phyloP scores from a whole-genome alignment of 2,329 filamentous ascomycete genomes.

The Emergomyces orientalis region DNA sequence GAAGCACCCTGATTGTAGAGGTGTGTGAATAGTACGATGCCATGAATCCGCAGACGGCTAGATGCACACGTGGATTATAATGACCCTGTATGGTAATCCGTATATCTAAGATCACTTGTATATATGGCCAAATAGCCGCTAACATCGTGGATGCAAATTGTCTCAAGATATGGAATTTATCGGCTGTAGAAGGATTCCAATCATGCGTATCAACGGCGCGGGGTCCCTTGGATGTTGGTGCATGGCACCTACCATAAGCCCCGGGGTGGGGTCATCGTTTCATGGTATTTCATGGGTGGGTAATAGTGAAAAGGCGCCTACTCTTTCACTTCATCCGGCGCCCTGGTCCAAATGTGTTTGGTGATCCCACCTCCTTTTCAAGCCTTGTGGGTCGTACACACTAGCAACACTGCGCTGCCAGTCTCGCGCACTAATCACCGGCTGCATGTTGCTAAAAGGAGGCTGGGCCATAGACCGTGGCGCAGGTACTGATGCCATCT shows the following conservation, averaged over 20 bases:
- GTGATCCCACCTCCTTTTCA: conserved; percentile 37
- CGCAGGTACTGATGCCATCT: conserved; percentile 22
- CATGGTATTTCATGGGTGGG: not conserved
- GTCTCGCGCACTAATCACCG: conserved; percentile 36
- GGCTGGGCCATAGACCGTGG: conserved; percentile 28
- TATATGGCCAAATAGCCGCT: not conserved
- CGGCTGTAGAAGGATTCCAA: not conserved
- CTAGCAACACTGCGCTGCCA: conserved; percentile 43
- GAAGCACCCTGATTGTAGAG: not conserved
- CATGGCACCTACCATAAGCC: not conserved
- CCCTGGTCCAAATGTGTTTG: not conserved
- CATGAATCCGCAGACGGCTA: not conserved
- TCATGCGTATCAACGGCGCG: not conserved
- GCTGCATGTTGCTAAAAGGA: conserved; percentile 20
- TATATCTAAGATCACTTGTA: not conserved
- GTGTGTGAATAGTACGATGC: not conserved
- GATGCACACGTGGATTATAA: not conserved
- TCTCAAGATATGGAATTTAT: not conserved
- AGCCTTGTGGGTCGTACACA: conserved; percentile 38
- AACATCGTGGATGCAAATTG: not conserved
- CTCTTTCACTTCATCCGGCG: not conserved
- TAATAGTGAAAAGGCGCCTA: not conserved
- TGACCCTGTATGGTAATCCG: not conserved
- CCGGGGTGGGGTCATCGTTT: not conserved
- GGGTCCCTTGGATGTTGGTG: not conserved